Percentiles rank a stretch among this genome's conserved stretches.
Evolutionary conservation across 1,284 basidiomycete species (phyloP).

Genomic region (Puccinia sorghi): DNA sequence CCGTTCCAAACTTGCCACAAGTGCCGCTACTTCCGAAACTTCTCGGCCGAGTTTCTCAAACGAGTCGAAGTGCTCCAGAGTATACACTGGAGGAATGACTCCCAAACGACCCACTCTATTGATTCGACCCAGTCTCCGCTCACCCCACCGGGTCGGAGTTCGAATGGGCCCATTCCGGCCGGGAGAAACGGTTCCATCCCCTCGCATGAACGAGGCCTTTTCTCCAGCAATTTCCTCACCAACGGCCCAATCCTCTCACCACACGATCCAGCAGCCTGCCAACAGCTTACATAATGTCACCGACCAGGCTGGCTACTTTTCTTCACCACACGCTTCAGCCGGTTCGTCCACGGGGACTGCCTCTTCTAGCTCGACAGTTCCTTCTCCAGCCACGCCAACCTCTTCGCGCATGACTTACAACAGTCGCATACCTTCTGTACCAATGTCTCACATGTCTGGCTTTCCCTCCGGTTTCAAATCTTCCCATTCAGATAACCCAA

Average conservation of each 20-base stretch:
- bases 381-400: conserved; percentile 42
- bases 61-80: background rate
- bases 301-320: conserved; percentile 28
- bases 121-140: conserved; percentile 39
- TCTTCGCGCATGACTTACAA: conserved; percentile 26
- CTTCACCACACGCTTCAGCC: conserved; percentile 33
- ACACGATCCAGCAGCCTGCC: background rate
- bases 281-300: conserved; percentile 4
- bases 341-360: conserved; percentile 40
- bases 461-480: conserved; percentile 12
- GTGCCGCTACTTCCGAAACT: background rate
- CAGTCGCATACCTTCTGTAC: conserved; percentile 28
- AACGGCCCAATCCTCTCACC: background rate
- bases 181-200: conserved; percentile 6
- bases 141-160: conserved; percentile 19
- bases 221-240: conserved; percentile 7
- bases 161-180: conserved; percentile 6
- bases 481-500: background rate
- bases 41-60: background rate
- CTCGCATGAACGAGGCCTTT: background rate
- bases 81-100: conserved; percentile 28
- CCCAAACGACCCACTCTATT: conserved; percentile 39
- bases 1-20: too few relatives aligned
- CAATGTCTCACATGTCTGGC: conserved; percentile 1
- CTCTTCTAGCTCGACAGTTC: conserved; percentile 30